Percentiles rank a stretch among this genome's conserved stretches.
Conservation (phyloP, 345 rosid species). For the Salix suchowensis region DNA sequence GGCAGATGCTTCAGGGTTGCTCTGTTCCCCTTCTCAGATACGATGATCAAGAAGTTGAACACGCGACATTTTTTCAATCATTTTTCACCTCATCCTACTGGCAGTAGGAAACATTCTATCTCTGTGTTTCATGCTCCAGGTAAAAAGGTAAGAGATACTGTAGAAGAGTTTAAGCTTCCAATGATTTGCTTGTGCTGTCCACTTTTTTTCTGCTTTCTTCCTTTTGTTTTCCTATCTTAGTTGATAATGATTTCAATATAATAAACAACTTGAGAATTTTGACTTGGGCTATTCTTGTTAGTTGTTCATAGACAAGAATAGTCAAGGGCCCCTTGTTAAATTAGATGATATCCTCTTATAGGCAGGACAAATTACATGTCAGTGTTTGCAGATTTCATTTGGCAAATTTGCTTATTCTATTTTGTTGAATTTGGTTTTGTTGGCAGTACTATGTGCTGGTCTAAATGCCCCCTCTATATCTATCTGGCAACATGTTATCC, state of each 20-base stretch:
- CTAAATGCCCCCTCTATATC: background rate
- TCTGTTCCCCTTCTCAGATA: conserved; percentile 81
- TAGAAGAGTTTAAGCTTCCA: conserved; percentile 16
- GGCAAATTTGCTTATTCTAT: conserved; percentile 18
- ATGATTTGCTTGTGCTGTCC: conserved; percentile 26
- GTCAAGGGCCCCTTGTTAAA: conserved; percentile 28
- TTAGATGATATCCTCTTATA: conserved; percentile 27
- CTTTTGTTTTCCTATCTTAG: conserved; percentile 10
- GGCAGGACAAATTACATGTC: conserved; percentile 23
- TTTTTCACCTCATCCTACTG: conserved; percentile 10
- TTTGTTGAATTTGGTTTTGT: conserved; percentile 6
- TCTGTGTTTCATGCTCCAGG: conserved; percentile 12
- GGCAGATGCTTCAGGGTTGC: conserved; percentile 89
- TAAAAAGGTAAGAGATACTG: conserved; percentile 21
- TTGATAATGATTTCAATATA: conserved; percentile 30
- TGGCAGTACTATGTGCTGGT: background rate
- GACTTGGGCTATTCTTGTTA: conserved; percentile 32
- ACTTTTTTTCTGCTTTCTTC: background rate
- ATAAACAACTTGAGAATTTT: conserved; percentile 39
- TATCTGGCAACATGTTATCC: background rate
- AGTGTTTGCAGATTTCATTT: conserved; percentile 21
- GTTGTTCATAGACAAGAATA: conserved; percentile 31
- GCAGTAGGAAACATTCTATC: conserved; percentile 4
- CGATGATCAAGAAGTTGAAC: conserved; percentile 24
- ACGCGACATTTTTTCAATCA: conserved; percentile 3